These are phyloP conservation scores for Sergeia podlipaevii DNA, from an alignment of 208 protist genomes.

Conservation along the genomic window DNA sequence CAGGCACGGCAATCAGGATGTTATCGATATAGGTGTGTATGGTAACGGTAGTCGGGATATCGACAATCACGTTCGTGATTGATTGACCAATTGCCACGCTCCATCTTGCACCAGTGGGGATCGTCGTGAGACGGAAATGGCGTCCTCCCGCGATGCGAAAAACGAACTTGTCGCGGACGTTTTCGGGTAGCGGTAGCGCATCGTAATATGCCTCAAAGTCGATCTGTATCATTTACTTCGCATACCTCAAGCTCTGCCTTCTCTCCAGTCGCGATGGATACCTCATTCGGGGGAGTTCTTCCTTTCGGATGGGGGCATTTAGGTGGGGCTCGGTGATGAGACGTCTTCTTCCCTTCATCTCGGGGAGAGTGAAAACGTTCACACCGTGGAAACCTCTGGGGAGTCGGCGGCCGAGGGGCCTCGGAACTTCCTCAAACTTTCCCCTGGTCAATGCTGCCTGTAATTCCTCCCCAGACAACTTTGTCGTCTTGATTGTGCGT, in stretches of 20 bases:
- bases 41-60: slow-evolving; percentile 14
- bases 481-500: slow-evolving; percentile 5
- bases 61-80: slow-evolving; percentile 15
- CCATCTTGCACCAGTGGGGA: slow-evolving; percentile 26
- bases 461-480: background rate
- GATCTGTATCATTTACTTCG: slow-evolving; percentile 20
- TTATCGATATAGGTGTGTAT: slow-evolving; percentile 24
- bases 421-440: slow-evolving; percentile 4
- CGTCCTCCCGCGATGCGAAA: slow-evolving; percentile 8
- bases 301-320: slow-evolving; percentile 13
- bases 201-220: slow-evolving; percentile 41
- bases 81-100: slow-evolving; percentile 19
- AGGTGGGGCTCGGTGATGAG: slow-evolving; percentile 28
- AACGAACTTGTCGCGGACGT: slow-evolving; percentile 17
- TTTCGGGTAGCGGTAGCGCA: slow-evolving; percentile 15
- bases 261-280: slow-evolving; percentile 10
- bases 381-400: too few species aligned
- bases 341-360: slow-evolving; percentile 19
- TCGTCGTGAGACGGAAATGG: slow-evolving; percentile 9
- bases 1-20: slow-evolving; percentile 20
- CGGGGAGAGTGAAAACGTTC: slow-evolving; percentile 12
- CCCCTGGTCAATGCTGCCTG: background rate
- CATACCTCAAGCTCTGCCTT: slow-evolving; percentile 8
- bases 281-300: slow-evolving; percentile 14
- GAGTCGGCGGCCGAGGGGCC: background rate